These are phyloP conservation scores for Simmondsia chinensis DNA, from an alignment of 148 eudicot genomes.

Conservation along the genomic window DNA sequence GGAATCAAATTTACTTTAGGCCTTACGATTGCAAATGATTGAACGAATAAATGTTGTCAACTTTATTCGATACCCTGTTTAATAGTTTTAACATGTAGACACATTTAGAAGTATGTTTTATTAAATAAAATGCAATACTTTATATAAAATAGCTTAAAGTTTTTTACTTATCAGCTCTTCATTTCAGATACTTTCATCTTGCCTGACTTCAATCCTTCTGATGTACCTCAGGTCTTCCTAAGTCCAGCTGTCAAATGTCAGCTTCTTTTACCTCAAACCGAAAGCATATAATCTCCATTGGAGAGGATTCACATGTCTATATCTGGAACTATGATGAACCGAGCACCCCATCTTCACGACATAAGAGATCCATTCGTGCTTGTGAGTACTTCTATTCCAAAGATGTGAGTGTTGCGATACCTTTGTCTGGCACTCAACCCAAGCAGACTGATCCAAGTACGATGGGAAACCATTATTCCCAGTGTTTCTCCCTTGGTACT, in stretches of 20 bases:
- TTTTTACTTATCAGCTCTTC: too few relatives aligned
- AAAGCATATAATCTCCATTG: constrained; percentile 53
- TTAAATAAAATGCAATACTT: too few relatives aligned
- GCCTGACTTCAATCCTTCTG: not conserved
- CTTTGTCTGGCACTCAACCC: constrained; percentile 35
- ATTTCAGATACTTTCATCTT: too few relatives aligned
- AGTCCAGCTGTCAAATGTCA: constrained; percentile 60
- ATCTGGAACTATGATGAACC: constrained; percentile 50
- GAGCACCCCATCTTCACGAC: constrained; percentile 15
- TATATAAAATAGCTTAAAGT: too few relatives aligned
- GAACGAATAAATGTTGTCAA: too few relatives aligned
- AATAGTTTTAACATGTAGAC: too few relatives aligned
- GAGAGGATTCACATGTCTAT: constrained; percentile 61
- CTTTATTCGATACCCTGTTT: too few relatives aligned
- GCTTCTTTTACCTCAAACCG: constrained; percentile 50
- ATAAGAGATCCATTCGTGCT: constrained; percentile 32
- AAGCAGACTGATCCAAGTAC: not conserved
- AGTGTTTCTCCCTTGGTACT: constrained; percentile 27
- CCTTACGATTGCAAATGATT: too few relatives aligned
- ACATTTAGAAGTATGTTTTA: too few relatives aligned
- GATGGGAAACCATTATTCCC: constrained; percentile 13
- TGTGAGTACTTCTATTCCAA: constrained; percentile 50
- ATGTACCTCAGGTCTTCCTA: constrained; percentile 38
- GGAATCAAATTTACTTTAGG: too few relatives aligned
- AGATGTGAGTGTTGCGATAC: constrained; percentile 46